Evolutionary conservation across 2,329 filamentous ascomycete species (phyloP).

Genomic region (Cladophialophora chaetospira): DNA sequence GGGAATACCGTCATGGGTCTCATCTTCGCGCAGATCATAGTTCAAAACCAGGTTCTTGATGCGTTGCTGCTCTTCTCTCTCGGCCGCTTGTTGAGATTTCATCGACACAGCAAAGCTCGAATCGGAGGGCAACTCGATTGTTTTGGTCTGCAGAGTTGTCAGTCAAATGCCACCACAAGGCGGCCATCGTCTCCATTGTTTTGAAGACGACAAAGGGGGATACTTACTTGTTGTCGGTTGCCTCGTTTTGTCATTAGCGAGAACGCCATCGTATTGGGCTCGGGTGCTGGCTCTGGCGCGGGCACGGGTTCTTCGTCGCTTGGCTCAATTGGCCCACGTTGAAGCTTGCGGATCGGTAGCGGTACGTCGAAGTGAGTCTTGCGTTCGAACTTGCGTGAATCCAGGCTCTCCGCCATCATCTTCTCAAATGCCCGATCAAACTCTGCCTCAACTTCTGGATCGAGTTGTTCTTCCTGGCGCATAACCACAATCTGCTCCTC

Average conservation of each 20-base stretch:
- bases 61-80: conserved; percentile 93
- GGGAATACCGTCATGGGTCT: conserved; percentile 74
- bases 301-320: conserved; percentile 37
- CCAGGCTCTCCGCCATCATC: conserved; percentile 96
- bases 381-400: conserved; percentile 93
- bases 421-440: conserved; percentile 98
- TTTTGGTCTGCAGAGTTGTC: conserved; percentile 69
- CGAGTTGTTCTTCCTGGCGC: conserved; percentile 82
- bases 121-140: conserved; percentile 81
- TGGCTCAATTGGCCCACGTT: conserved; percentile 59
- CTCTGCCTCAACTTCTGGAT: conserved; percentile 92
- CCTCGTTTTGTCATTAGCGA: conserved; percentile 93
- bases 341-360: conserved; percentile 76
- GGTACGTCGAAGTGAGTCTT: conserved; percentile 96
- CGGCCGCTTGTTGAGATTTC: conserved; percentile 92
- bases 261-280: conserved; percentile 82
- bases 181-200: background rate
- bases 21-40: conserved; percentile 85
- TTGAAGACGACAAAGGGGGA: background rate
- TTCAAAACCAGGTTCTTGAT: conserved; percentile 98
- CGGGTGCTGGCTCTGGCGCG: conserved; percentile 17
- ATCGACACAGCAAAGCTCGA: conserved; percentile 95
- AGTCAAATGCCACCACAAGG: conserved; percentile 7
- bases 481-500: conserved; percentile 93
- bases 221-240: conserved; percentile 82